Evolutionary conservation across 1,284 basidiomycete species (phyloP), one percentile per base, ranked within the genome.

Genomic region (Irpex sp.): DNA sequence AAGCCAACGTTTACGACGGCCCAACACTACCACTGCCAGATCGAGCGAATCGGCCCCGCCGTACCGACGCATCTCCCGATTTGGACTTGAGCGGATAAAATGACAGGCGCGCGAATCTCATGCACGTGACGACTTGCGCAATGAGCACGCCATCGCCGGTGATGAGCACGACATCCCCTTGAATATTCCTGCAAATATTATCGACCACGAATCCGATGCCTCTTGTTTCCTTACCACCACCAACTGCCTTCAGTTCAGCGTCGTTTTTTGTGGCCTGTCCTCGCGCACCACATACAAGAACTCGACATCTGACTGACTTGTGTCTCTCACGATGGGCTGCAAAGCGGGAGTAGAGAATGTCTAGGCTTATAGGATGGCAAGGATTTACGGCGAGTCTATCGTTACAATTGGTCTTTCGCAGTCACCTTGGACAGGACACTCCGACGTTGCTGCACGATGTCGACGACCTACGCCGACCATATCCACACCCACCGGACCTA

Each of bases 91-190:
- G 39, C 39, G 39, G 13, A n/a, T 7, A 11, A 46, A 46, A n/a
- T 36, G 21, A 35, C 53, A 47, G 59, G 33, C 62, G 65, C 15
- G 66, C 67, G 46, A 31, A 15, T 4, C 37, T 3, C 5, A 4
- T 15, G 17, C 66, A 66, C 63, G 67, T 68, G 68, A 67, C 49
- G 17, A 1, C 61, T 69, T 47, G 69, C 68, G 68, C 69, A 60
- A 69, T 65, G 68, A 70, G 68, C 68, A 69, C 70, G 70, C 70
- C 68, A 71, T 70, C 68, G 65, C 9, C 8, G 11, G 36, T 56
- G 58, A 43, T 59, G 57, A 46, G 21, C 58, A 59, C 60, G 60
- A 60, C 49, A 51, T 9, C 31, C 31, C 31, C 31, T 17, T 26
- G 21, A 8, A 17, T 17, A 33, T 33, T 33, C 31, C 31, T 33